Evolutionary conservation across 345 rosid species (phyloP), one percentile per base, ranked within the genome.

Genomic region (Mallotus nudiflorus): DNA sequence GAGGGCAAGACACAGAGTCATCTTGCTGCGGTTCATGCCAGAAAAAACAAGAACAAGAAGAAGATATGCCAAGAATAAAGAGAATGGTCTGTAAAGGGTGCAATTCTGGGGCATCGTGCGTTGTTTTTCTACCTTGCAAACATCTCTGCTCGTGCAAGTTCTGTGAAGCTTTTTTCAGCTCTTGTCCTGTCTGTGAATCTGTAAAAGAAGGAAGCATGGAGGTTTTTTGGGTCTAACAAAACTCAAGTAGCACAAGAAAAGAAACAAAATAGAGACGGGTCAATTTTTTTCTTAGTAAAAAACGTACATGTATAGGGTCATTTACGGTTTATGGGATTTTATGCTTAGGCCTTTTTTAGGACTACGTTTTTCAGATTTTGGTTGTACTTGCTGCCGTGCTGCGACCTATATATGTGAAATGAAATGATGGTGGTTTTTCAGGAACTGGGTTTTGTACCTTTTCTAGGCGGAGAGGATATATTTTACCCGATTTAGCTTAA

Each of bases 71-170:
- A 27, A 42, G 10, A 29, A n/a, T n/a, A n/a, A 50, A 20, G n/a
- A 53, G 16, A 39, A 28, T 61, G 25, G 67, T 10, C 12, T 76
- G 80, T 24, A 55, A 49, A 71, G 62, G 71, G 56, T 80, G 85
- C 52, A 56, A 78, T 31, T 67, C 58, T 67, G 55, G 83, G 65
- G 71, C 50, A 22, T 72, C 93, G 73, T 80, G 86, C 66, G 66
- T 88, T 40, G 55, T 88, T 27, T 80, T 84, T 68, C 74, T 88
- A 25, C 93, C 93, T 24, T 88, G 93, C 72, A 82, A 84, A 31
- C 93, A 88, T 19, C 81, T 88, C 53, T 85, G 89, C 68, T 86
- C 85, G 63, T 88, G 93, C 84, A 80, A 77, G 69, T 60, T 44
- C 6, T 88, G 93, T 37, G 89, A 83, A 45, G 48, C 79, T 48